A percentile compares a stretch with the other conserved stretches of the same genome.
Conservation (phyloP, 768 basidiomycete species). For the Serendipita indica region DNA sequence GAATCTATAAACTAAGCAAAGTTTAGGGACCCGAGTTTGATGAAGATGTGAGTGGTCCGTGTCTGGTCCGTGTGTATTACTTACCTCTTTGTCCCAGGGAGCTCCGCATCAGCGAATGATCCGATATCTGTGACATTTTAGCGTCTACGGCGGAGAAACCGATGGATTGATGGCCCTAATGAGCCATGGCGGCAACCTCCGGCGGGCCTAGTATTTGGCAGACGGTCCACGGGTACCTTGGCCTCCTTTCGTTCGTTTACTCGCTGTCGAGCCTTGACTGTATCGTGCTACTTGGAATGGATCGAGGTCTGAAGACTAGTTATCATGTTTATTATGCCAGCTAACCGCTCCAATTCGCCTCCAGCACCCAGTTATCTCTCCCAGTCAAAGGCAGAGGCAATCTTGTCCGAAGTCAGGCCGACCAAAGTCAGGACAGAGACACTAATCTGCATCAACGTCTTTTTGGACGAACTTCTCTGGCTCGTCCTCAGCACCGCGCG, state of each 20-base stretch:
- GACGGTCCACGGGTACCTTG: neutral
- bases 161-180: no score
- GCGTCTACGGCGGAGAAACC: neutral
- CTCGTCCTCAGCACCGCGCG: constrained; percentile 49
- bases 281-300: neutral
- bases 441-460: constrained; percentile 61
- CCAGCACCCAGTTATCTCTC: constrained; percentile 65
- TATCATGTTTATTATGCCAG: neutral
- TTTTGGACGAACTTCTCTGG: constrained; percentile 74
- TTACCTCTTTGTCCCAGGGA: constrained; percentile 24
- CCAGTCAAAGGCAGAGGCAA: constrained; percentile 70
- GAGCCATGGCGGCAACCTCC: no score
- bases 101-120: constrained; percentile 80
- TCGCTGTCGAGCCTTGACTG: neutral
- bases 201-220: no score
- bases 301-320: neutral
- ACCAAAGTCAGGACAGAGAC: constrained; percentile 69
- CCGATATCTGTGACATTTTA: constrained; percentile 9
- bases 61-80: constrained; percentile 20
- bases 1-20: constrained; percentile 12
- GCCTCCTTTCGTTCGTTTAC: neutral
- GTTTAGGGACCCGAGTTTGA: constrained; percentile 56
- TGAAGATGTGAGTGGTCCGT: constrained; percentile 33
- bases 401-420: constrained; percentile 86
- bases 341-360: neutral